phyloP scores from a whole-genome alignment of 1,284 basidiomycete species.

The Cryptococcus sp. region DNA sequence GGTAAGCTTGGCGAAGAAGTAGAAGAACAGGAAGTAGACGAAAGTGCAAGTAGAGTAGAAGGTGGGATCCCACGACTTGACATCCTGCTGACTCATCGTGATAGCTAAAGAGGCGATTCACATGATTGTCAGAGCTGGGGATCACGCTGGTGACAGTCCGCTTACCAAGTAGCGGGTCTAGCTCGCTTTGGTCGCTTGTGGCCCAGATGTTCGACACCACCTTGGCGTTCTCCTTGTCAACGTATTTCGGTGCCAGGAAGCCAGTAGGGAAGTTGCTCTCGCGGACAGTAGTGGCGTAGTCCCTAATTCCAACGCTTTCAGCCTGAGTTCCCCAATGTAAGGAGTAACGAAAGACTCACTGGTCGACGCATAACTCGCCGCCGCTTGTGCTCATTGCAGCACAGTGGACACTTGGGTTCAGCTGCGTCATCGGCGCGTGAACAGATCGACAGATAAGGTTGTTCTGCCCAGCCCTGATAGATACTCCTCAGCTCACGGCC shows the following conservation, averaged over 20 bases:
- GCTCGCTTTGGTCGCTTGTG: constrained; percentile 1
- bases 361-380: not conserved
- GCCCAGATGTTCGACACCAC: constrained; percentile 6
- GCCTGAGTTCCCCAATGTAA: not conserved
- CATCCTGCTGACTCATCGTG: constrained; percentile 6
- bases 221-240: constrained; percentile 24
- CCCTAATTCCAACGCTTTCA: not conserved
- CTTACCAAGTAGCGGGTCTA: constrained; percentile 15
- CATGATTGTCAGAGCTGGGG: too few relatives aligned
- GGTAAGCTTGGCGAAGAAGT: constrained; percentile 8
- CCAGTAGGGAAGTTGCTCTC: constrained; percentile 24
- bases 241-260: constrained; percentile 24
- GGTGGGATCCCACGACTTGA: constrained; percentile 23
- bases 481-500: constrained; percentile 7
- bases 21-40: constrained; percentile 20
- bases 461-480: constrained; percentile 2
- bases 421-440: constrained; percentile 13
- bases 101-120: not conserved
- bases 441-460: constrained; percentile 15
- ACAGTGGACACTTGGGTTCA: constrained; percentile 18
- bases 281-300: constrained; percentile 18
- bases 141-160: not conserved
- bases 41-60: constrained; percentile 19
- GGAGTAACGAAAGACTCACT: not conserved
- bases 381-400: constrained; percentile 8